Evolutionary conservation across 164 flowering plant species (phyloP).

Genomic region (Aristolochia fimbriata): DNA sequence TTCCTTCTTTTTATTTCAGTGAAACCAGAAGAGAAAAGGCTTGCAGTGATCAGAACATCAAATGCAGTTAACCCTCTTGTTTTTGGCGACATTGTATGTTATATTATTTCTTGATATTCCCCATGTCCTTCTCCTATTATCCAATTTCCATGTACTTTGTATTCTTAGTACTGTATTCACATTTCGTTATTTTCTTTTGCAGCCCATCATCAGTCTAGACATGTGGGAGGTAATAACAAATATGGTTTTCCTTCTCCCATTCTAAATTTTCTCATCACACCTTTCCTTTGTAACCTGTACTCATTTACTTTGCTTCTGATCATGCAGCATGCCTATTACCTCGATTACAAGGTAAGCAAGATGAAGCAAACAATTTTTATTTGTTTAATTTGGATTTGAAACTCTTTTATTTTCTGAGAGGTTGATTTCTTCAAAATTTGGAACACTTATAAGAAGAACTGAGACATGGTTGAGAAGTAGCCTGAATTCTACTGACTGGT

Average conservation of each 20-base stretch:
- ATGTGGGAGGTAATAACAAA: too few species aligned
- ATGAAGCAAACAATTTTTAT: neutral
- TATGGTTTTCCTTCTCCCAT: neutral
- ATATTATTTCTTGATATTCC: too few species aligned
- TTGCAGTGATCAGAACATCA: slow-evolving; percentile 64
- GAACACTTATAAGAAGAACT: too few species aligned
- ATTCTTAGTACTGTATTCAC: neutral
- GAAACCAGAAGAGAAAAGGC: slow-evolving; percentile 62
- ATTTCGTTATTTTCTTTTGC: slow-evolving; percentile 19
- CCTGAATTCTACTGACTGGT: neutral
- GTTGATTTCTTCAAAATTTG: too few species aligned
- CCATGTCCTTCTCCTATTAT: neutral
- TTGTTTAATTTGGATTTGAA: neutral
- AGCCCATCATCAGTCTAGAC: slow-evolving; percentile 52
- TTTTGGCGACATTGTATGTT: slow-evolving; percentile 69
- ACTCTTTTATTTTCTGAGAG: too few species aligned
- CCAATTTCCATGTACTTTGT: neutral
- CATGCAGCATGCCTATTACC: slow-evolving; percentile 83
- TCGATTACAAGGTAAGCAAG: slow-evolving; percentile 72
- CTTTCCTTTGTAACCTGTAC: neutral
- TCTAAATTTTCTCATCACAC: neutral
- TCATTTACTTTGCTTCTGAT: slow-evolving; percentile 1
- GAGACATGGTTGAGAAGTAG: neutral
- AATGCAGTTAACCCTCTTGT: slow-evolving; percentile 73
- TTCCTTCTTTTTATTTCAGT: slow-evolving; percentile 31